Base-by-base conservation (phyloP, 805 yeast species). In the Zygotorulaspora florentina region DNA sequence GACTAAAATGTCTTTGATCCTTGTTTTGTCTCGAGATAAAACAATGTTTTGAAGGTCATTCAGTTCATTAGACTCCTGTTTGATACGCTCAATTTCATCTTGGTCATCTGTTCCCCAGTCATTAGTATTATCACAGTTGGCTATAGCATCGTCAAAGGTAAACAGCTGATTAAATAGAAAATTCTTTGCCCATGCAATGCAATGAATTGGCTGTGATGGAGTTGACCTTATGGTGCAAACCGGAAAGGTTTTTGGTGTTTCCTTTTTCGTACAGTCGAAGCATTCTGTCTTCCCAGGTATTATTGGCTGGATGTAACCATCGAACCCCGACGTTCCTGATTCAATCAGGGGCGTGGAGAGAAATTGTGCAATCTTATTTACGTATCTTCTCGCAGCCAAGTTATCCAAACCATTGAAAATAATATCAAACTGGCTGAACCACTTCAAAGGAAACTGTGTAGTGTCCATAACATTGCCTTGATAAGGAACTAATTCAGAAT, bases 221-320 rank as follows among this genome's bases (percentile, higher is more conserved):
- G 99, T 93, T 5, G 96, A 87, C 52, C 99, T 74, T 47, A 93
- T 93, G 0, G 99, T 93, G 64, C 99, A 93, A 1, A 93, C 96
- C 0, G 99, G 97, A 64, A 81, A 93, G 0, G 93, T 76, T 59
- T 86, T 89, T 5, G 97, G 96, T 0, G 95, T 82, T 30, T 81
- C 93, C 58, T 91, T 88, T 4, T 84, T 79, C 20, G 81, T 79
- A 66, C 99, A 93, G 51, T 89, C 96, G 66, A 89, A 95, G 66
- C 99, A 93, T 68, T 93, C 99, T 2, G 95, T 81, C 39, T 69
- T 55, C 42, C 83, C 80, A 1, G 96, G 95, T 51, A 79, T 74
- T 46, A 93, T 91, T 2, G 96, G 96, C 60, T 88, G 96, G 28
- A 87, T 86, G 63, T 93, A 96, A 17, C 99, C 99, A 51, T 81